Evolutionary conservation across 2,329 filamentous ascomycete species (phyloP).

Genomic region (Xylariaceae sp.): DNA sequence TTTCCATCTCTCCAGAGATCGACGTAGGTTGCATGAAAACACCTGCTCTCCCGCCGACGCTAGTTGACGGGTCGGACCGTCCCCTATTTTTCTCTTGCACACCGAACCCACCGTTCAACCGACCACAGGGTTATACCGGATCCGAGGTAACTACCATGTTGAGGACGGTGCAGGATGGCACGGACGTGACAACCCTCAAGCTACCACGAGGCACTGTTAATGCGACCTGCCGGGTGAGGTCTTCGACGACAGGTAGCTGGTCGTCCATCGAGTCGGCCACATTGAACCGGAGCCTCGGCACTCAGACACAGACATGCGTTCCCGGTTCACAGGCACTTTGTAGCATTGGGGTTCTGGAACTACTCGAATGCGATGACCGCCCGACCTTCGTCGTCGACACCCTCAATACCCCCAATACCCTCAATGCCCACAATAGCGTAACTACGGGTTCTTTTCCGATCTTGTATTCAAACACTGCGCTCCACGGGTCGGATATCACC

Average conservation of each 20-base stretch:
- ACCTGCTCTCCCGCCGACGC: conserved; percentile 26
- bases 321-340: conserved; percentile 53
- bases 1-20: conserved; percentile 41
- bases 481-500: conserved; percentile 53
- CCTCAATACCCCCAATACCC: conserved; percentile 44
- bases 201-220: conserved; percentile 49
- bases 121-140: conserved; percentile 36
- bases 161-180: conserved; percentile 40
- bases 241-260: conserved; percentile 47
- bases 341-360: conserved; percentile 61
- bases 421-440: conserved; percentile 49
- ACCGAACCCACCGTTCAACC: conserved; percentile 32
- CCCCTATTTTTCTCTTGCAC: conserved; percentile 50
- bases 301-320: conserved; percentile 37
- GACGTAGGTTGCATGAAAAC: conserved; percentile 36
- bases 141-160: conserved; percentile 45
- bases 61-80: conserved; percentile 39
- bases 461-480: conserved; percentile 62
- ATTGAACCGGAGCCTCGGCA: conserved; percentile 49
- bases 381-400: conserved; percentile 73
- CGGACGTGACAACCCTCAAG: conserved; percentile 50
- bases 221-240: conserved; percentile 42
- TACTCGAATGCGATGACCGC: conserved; percentile 70
- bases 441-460: conserved; percentile 50
- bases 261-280: conserved; percentile 49